These are phyloP conservation scores for Citrus glauca DNA, from an alignment of 345 rosid species.

Conservation along the genomic window DNA sequence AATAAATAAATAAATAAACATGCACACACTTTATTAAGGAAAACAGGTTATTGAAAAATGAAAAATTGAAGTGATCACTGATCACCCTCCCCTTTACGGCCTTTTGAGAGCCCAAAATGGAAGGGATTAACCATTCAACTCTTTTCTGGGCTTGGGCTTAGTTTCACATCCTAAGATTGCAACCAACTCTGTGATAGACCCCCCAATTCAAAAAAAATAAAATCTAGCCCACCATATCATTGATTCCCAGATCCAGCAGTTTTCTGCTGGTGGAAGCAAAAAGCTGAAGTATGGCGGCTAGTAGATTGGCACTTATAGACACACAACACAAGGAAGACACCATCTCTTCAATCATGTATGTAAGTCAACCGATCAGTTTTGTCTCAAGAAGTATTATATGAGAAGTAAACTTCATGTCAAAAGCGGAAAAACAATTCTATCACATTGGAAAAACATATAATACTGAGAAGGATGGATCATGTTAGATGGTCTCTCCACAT, in stretches of 20 bases:
- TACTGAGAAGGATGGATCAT: background rate
- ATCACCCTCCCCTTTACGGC: no score
- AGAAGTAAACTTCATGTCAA: background rate
- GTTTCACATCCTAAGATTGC: background rate
- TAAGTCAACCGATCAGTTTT: background rate
- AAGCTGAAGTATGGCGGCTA: background rate
- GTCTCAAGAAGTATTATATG: background rate
- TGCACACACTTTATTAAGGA: no score
- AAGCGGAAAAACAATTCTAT: background rate
- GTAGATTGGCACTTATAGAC: background rate
- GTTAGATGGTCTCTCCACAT: conserved; percentile 30
- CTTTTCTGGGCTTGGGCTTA: no score
- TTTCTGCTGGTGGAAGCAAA: background rate
- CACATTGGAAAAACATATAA: background rate
- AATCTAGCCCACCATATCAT: no score
- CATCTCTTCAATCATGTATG: background rate
- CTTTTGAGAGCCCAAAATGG: no score
- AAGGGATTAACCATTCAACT: no score
- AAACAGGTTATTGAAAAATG: no score
- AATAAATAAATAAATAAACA: no score
- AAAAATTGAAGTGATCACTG: no score
- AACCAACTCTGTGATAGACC: no score
- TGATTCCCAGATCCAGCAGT: background rate
- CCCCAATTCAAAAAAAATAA: no score
- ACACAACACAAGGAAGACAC: background rate